These are phyloP conservation scores for Suhomyces canberraensis DNA, from an alignment of 805 yeast genomes.

Conservation along the genomic window DNA sequence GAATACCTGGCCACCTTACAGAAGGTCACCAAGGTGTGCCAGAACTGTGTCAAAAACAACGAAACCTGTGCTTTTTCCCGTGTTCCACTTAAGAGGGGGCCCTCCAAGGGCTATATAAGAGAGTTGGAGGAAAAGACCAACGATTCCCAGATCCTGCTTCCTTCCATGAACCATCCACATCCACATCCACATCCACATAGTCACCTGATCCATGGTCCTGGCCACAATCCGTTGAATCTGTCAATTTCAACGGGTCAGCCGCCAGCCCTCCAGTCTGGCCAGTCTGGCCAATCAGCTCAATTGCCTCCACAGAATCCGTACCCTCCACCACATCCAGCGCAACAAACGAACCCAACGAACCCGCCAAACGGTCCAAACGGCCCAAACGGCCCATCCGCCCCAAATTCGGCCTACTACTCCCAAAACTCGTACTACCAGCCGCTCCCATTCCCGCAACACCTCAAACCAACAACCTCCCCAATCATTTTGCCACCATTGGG, in stretches of 20 bases:
- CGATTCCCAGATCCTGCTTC: not conserved
- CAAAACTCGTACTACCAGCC: conserved; percentile 7
- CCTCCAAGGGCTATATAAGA: conserved; percentile 66
- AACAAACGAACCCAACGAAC: no score
- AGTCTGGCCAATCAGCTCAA: not conserved
- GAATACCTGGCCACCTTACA: conserved; percentile 43
- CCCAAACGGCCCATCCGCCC: not conserved
- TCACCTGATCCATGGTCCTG: not conserved
- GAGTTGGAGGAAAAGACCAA: conserved; percentile 34
- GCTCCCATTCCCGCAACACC: conserved; percentile 11
- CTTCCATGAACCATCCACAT: conserved; percentile 1
- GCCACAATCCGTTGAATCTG: not conserved
- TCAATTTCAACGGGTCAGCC: not conserved
- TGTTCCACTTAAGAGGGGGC: conserved; percentile 75
- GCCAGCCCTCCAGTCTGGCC: no score
- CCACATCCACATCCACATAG: conserved; percentile 5
- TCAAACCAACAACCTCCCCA: conserved; percentile 13
- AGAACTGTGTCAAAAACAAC: conserved; percentile 57
- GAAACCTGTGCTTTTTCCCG: conserved; percentile 68
- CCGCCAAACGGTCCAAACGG: not conserved
- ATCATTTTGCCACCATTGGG: conserved; percentile 32
- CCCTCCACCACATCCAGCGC: not conserved
- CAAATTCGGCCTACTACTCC: not conserved
- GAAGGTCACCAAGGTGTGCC: conserved; percentile 51
- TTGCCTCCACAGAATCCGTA: not conserved